phyloP scores from a whole-genome alignment of 352 stramenopile species.

The Blastocystis hominis region DNA sequence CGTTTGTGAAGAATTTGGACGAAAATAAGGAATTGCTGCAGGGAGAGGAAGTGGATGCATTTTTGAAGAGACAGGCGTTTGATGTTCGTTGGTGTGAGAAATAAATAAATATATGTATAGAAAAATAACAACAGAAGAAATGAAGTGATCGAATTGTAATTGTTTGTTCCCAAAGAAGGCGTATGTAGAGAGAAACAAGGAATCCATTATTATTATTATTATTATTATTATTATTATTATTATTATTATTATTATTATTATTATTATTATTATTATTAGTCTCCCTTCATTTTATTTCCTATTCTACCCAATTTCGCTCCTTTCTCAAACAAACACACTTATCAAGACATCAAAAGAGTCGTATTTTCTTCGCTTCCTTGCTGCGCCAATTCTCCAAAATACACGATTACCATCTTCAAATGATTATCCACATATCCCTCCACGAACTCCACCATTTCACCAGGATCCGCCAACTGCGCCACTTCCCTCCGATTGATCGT shows the following conservation, averaged over 20 bases:
- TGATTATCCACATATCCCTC: constrained; percentile 72
- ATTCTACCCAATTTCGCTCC: too few relatives aligned
- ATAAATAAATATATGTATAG: background rate
- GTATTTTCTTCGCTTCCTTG: background rate
- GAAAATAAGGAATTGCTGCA: background rate
- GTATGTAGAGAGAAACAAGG: too few relatives aligned
- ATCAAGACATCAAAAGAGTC: background rate
- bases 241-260: background rate
- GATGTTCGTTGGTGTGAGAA: background rate
- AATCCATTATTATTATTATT: background rate
- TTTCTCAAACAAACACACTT: too few relatives aligned
- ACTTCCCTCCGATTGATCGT: constrained; percentile 67
- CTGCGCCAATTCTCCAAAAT: constrained; percentile 68
- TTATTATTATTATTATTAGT: constrained; percentile 56
- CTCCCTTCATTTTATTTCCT: background rate
- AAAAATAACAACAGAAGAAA: too few relatives aligned
- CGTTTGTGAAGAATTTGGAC: background rate
- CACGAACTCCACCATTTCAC: constrained; percentile 69
- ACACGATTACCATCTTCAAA: constrained; percentile 72
- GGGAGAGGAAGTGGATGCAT: background rate
- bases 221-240: background rate
- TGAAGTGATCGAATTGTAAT: too few relatives aligned
- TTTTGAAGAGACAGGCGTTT: background rate
- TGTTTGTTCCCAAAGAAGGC: too few relatives aligned
- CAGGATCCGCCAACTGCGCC: constrained; percentile 64